Evolutionary conservation across 345 rosid genomes (phyloP), one percentile per base, ranked within the genome.

Genomic region (Anacardium occidentale): DNA sequence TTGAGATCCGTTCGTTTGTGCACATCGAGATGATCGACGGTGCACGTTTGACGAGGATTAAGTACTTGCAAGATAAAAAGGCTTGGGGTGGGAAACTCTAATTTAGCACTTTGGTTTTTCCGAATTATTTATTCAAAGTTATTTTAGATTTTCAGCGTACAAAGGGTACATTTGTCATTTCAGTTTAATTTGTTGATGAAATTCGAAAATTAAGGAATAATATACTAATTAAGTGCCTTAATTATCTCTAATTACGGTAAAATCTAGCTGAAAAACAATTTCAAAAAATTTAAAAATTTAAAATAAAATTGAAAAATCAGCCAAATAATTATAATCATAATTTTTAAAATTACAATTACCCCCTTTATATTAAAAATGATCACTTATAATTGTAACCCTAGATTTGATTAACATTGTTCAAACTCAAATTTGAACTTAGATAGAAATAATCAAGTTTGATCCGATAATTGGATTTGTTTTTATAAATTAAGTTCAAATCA

Each of bases 61-160:
- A 11, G 47, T 58, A 25, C 22, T 56, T 14, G 52, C 56, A 54
- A 62, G 60, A 68, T 68, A 44, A 73, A 55, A 70, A 18, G 66
- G 24, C 1, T 11, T 64, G 79, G 17, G 21, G 15, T 68, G 53
- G 15, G 54, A 21, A 72, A 20, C 21, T 60, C 58, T 32, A 69
- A 25, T 71, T 68, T 56, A 66, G 59, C 63, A 45, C 82, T 70
- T 78, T 57, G 77, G 66, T 68, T 63, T 72, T 73, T 73, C 70
- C 69, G 70, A 69, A 68, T 58, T 71, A 52, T 67, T 34, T 57
- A 9, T 32, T 60, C 25, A 24, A 48, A 62, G 53, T 11, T n/a
- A 70, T n/a, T 18, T 62, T 18, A 6, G 0, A 45, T 37, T 15
- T 21, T 25, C 40, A n/a, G 40, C 18, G 11, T 29, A 47, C n/a